Evolutionary conservation across 345 rosid genomes (phyloP).

Genomic region (Linum trigynum): DNA sequence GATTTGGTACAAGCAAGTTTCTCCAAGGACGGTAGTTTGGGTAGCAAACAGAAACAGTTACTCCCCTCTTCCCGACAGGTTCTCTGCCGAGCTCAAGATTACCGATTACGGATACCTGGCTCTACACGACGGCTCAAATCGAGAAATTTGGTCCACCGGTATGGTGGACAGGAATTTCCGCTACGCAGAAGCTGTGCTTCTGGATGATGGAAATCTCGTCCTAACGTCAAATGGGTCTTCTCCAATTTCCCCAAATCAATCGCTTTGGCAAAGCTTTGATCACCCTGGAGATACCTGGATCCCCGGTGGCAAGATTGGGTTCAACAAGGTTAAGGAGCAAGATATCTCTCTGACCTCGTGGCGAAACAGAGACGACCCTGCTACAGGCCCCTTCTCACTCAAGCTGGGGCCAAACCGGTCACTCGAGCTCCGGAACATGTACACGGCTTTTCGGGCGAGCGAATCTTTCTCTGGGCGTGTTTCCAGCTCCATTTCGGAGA

Average conservation of each 20-base stretch:
- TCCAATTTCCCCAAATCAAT: slow-evolving; percentile 9
- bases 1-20: slow-evolving; percentile 43
- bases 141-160: slow-evolving; percentile 56
- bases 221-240: slow-evolving; percentile 20
- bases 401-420: slow-evolving; percentile 38
- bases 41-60: slow-evolving; percentile 53
- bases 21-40: slow-evolving; percentile 39
- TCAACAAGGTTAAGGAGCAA: slow-evolving; percentile 27
- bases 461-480: too few species aligned
- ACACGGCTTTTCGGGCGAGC: too few species aligned
- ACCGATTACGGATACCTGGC: slow-evolving; percentile 45
- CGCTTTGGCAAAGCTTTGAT: slow-evolving; percentile 72
- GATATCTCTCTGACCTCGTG: slow-evolving; percentile 44
- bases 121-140: slow-evolving; percentile 38
- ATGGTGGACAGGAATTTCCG: slow-evolving; percentile 21
- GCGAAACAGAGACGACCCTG: slow-evolving; percentile 51
- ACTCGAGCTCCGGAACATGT: slow-evolving; percentile 19
- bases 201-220: slow-evolving; percentile 54
- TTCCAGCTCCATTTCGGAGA: slow-evolving; percentile 35
- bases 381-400: slow-evolving; percentile 67
- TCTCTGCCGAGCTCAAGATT: slow-evolving; percentile 39
- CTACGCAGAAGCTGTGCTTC: slow-evolving; percentile 36
- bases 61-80: slow-evolving; percentile 34
- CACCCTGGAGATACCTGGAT: slow-evolving; percentile 61
- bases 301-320: slow-evolving; percentile 49